These are phyloP conservation scores for Pontederia paniculata DNA, from an alignment of 176 grass and related monocot genomes.

Conservation along the genomic window DNA sequence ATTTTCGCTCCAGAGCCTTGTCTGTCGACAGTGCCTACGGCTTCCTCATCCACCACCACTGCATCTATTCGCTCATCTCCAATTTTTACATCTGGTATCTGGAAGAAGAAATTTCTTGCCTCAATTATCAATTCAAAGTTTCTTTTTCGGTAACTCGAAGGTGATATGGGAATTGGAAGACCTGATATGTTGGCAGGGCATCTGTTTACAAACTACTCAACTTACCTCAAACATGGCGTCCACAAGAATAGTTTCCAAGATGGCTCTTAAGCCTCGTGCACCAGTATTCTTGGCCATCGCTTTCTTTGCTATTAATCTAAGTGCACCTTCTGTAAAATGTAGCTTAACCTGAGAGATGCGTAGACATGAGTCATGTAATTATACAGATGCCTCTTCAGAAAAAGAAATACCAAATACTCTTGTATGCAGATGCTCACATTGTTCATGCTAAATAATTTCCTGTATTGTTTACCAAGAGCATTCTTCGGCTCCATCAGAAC, in stretches of 20 bases:
- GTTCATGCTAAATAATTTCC: constrained; percentile 95
- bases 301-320: constrained; percentile 83
- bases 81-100: constrained; percentile 88
- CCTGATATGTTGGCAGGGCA: no score
- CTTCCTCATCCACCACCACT: constrained; percentile 83
- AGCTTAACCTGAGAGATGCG: constrained; percentile 80
- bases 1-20: constrained; percentile 84
- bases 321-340: constrained; percentile 72
- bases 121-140: no score
- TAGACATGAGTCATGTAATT: neutral
- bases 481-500: constrained; percentile 87
- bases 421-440: constrained; percentile 45
- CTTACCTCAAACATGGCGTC: constrained; percentile 98
- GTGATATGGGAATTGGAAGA: no score
- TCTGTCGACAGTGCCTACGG: constrained; percentile 59
- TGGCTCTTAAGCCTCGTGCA: constrained; percentile 78
- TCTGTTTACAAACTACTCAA: neutral
- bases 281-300: constrained; percentile 88
- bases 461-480: constrained; percentile 93
- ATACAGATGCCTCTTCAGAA: constrained; percentile 6
- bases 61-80: constrained; percentile 77
- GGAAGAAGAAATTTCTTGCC: no score
- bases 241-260: constrained; percentile 95
- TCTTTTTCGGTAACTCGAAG: no score
- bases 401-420: neutral